Evolutionary conservation across 257 asterid genomes (phyloP).

Genomic region (Prunella vulgaris): DNA sequence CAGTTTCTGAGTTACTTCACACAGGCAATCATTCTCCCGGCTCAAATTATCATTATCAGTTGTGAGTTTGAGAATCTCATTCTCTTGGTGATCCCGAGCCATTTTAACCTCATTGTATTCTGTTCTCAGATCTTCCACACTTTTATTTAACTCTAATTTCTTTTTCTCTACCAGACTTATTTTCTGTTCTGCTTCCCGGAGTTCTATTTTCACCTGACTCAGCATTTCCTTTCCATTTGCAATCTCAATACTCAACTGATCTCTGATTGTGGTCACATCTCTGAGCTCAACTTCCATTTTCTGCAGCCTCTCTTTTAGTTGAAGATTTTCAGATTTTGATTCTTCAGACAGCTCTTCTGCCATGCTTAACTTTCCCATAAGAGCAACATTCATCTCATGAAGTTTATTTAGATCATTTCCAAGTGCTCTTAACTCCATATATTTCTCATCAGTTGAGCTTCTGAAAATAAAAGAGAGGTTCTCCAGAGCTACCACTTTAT

Average conservation of each 20-base stretch:
- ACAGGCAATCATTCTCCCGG: conserved; percentile 36
- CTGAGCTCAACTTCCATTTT: conserved; percentile 40
- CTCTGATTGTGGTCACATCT: conserved; percentile 27
- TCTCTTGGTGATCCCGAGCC: conserved; percentile 34
- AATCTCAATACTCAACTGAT: conserved; percentile 38
- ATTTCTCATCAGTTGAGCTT: conserved; percentile 50
- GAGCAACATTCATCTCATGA: conserved; percentile 34
- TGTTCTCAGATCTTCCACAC: conserved; percentile 35
- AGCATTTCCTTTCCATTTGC: conserved; percentile 37
- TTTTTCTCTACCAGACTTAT: conserved; percentile 34
- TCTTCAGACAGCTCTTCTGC: conserved; percentile 49
- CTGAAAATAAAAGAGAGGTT: conserved; percentile 49
- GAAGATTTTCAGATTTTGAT: conserved; percentile 41
- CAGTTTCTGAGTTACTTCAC: conserved; percentile 32
- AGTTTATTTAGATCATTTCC: conserved; percentile 38
- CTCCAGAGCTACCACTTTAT: conserved; percentile 47
- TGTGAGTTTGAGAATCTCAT: conserved; percentile 38
- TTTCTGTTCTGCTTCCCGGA: conserved; percentile 45
- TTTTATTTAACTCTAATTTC: conserved; percentile 37
- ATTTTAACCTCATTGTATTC: conserved; percentile 30
- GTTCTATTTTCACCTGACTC: conserved; percentile 39
- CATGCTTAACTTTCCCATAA: conserved; percentile 40
- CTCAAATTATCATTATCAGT: conserved; percentile 39
- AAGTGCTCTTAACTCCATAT: conserved; percentile 40
- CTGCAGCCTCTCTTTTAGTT: conserved; percentile 42